Percentiles rank a stretch among this genome's conserved stretches.
Evolutionary conservation across 768 basidiomycete genomes (phyloP).

Genomic region (Imleria badia): DNA sequence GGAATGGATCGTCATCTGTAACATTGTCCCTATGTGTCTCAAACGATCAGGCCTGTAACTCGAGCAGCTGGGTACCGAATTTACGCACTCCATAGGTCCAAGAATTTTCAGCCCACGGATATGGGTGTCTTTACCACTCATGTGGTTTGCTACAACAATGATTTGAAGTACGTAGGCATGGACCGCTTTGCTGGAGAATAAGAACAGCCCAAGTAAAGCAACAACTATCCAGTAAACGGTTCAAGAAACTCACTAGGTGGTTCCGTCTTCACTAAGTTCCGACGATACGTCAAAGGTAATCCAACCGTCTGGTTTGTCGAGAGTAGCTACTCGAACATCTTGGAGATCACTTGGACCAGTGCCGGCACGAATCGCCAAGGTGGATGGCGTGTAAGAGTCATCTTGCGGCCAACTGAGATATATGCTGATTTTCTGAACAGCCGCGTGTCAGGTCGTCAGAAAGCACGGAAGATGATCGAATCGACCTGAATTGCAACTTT

Average conservation of each 20-base stretch:
- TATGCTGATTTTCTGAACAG: conserved; percentile 77
- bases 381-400: conserved; percentile 96
- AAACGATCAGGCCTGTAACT: not conserved
- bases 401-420: conserved; percentile 79
- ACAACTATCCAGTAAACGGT: not conserved
- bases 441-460: not conserved
- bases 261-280: conserved; percentile 75
- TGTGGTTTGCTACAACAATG: conserved; percentile 88
- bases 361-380: conserved; percentile 87
- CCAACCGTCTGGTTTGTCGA: conserved; percentile 95
- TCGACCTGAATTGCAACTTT: conserved; percentile 86
- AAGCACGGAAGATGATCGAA: not conserved
- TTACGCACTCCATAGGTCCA: conserved; percentile 74
- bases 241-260: conserved; percentile 63
- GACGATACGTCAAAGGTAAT: conserved; percentile 82
- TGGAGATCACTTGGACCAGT: conserved; percentile 90
- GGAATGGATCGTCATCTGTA: conserved; percentile 68
- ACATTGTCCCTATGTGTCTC: conserved; percentile 37
- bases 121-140: conserved; percentile 99
- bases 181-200: conserved; percentile 69
- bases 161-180: conserved; percentile 90
- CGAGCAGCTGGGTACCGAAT: not conserved
- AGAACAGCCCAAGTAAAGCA: not conserved
- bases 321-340: conserved; percentile 80
- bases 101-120: conserved; percentile 88